These are phyloP conservation scores for Tuber calosporum DNA, from an alignment of 495 filamentous ascomycete species.

Conservation along the genomic window DNA sequence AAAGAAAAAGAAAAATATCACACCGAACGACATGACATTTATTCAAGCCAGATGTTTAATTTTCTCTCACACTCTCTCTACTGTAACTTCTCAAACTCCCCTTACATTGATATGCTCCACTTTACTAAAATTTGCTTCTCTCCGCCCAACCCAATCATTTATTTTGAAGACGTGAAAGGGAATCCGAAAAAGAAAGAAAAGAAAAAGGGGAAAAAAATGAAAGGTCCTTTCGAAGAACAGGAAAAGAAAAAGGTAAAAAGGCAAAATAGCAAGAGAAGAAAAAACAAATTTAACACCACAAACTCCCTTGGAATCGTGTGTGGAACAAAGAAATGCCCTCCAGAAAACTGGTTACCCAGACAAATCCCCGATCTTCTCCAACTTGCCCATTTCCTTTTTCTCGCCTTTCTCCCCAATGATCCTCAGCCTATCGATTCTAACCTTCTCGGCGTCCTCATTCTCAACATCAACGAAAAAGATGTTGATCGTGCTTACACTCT, in stretches of 20 bases:
- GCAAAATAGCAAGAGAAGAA: background rate
- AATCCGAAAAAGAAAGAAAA: background rate
- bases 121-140: background rate
- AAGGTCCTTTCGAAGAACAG: background rate
- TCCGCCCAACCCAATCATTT: background rate
- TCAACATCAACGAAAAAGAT: constrained; percentile 87
- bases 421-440: constrained; percentile 74
- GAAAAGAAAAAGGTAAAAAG: background rate
- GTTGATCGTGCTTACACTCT: constrained; percentile 77
- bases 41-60: background rate
- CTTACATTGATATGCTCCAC: background rate
- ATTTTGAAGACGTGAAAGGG: background rate
- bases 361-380: constrained; percentile 63
- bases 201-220: background rate
- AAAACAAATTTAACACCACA: background rate
- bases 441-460: constrained; percentile 67
- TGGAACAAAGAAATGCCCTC: background rate
- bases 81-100: background rate
- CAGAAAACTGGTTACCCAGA: constrained; percentile 22
- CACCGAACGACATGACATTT: background rate
- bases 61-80: background rate
- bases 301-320: constrained; percentile 6
- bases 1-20: background rate
- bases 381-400: constrained; percentile 84
- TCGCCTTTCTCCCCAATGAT: constrained; percentile 88